Conservation (phyloP, 192 early-diverging fungal genomes). For the Funneliformis mosseae region DNA sequence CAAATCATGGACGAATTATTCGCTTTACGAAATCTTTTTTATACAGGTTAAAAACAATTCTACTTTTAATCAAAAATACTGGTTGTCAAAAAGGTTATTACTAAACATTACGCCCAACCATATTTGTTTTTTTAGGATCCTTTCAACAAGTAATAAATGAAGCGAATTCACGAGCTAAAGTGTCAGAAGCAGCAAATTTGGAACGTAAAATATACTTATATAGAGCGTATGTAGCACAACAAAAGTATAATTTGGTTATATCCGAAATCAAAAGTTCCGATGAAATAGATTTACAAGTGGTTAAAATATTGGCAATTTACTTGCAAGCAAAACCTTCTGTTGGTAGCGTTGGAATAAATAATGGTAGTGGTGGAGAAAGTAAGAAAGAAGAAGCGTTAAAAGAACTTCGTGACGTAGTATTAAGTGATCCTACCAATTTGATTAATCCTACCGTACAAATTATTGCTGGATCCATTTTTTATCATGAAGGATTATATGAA, state of each 20-base stretch:
- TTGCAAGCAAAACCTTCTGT: conserved; percentile 46
- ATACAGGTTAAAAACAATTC: conserved; percentile 42
- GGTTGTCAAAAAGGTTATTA: conserved; percentile 34
- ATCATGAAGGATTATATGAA: conserved; percentile 60
- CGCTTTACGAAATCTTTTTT: conserved; percentile 70
- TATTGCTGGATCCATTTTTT: conserved; percentile 65
- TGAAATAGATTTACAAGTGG: conserved; percentile 63
- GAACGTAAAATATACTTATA: conserved; percentile 73
- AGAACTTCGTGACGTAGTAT: conserved; percentile 50
- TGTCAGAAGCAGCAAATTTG: conserved; percentile 45
- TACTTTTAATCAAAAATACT: background rate
- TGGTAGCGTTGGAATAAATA: background rate
- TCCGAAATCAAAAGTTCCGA: conserved; percentile 60
- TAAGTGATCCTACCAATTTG: conserved; percentile 54
- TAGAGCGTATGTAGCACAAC: conserved; percentile 81
- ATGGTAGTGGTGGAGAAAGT: background rate
- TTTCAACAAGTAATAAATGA: conserved; percentile 76
- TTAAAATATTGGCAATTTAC: conserved; percentile 67
- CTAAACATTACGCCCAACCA: conserved; percentile 37
- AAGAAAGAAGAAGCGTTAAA: conserved; percentile 51
- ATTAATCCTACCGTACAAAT: conserved; percentile 61
- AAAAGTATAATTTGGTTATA: conserved; percentile 68
- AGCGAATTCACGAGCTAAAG: conserved; percentile 42
- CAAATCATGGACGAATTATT: conserved; percentile 49
- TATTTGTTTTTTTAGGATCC: conserved; percentile 60